Evolutionary conservation across 495 filamentous ascomycete species (phyloP).

Genomic region (Penicillium taxi): DNA sequence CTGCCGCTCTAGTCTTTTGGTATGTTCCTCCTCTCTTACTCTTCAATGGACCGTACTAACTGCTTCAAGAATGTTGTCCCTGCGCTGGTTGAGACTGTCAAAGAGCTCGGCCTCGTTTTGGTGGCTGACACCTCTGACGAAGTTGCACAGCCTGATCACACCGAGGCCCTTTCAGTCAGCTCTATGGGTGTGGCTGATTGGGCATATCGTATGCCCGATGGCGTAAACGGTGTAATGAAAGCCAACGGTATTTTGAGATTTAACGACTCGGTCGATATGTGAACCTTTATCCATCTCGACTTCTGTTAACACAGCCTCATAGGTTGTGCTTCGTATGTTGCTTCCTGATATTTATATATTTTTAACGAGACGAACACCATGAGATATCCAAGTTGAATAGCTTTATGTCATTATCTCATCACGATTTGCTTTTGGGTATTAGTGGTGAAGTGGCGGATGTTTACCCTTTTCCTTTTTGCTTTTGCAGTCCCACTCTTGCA

Average conservation of each 20-base stretch:
- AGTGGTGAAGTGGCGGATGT: conserved; percentile 3
- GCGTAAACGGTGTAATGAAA: conserved; percentile 80
- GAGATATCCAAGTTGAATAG: conserved; percentile 17
- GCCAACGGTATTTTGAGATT: conserved; percentile 83
- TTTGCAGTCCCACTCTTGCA: conserved; percentile 1
- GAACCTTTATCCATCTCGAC: conserved; percentile 10
- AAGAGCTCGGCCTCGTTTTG: conserved; percentile 84
- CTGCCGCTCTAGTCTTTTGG: conserved; percentile 76
- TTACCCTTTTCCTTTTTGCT: conserved; percentile 2
- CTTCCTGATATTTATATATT: not conserved
- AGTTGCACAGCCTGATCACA: conserved; percentile 27
- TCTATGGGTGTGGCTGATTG: conserved; percentile 33
- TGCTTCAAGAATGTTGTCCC: conserved; percentile 73
- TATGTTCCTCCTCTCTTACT: conserved; percentile 35
- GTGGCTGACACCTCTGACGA: conserved; percentile 75
- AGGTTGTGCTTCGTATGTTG: too few relatives aligned
- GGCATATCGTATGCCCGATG: conserved; percentile 48
- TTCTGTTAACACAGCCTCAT: not conserved
- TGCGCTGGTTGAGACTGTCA: conserved; percentile 84
- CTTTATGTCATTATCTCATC: conserved; percentile 7
- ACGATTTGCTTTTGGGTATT: conserved; percentile 7
- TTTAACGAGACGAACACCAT: conserved; percentile 14
- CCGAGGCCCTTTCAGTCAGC: conserved; percentile 41
- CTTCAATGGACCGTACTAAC: not conserved
- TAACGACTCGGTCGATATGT: conserved; percentile 93